Percentiles rank a stretch among this genome's conserved stretches.
phyloP scores from a whole-genome alignment of 2,329 filamentous ascomycete species.

The Cryphonectria nitschkei region DNA sequence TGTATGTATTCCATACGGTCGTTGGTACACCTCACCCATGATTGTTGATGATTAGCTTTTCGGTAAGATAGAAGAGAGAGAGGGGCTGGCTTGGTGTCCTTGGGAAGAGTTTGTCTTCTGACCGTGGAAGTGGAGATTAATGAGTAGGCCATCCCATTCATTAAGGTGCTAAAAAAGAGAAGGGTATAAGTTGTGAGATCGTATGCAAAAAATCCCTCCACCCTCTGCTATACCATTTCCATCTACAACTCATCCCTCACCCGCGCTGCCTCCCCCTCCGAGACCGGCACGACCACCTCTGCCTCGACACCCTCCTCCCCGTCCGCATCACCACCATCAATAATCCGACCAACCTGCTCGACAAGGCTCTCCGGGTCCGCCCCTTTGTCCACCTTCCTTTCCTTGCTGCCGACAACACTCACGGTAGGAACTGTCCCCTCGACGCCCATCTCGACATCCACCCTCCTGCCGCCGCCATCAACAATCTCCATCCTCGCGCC shows the following conservation, averaged over 20 bases:
- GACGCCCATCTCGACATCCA: conserved; percentile 37
- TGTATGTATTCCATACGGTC: not conserved
- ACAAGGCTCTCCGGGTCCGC: conserved; percentile 47
- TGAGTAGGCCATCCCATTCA: not conserved
- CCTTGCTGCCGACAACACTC: conserved; percentile 49
- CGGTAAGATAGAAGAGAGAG: no score
- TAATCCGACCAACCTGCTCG: conserved; percentile 59
- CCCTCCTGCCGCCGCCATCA: conserved; percentile 31
- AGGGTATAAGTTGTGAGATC: not conserved
- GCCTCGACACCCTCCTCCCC: conserved; percentile 21
- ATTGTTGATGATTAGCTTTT: not conserved
- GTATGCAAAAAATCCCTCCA: not conserved
- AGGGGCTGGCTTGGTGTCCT: no score
- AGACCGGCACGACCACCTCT: conserved; percentile 13
- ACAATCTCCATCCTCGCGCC: conserved; percentile 34
- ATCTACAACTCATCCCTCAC: conserved; percentile 46
- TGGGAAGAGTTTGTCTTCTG: no score
- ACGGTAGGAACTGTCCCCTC: conserved; percentile 54
- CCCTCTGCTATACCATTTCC: not conserved
- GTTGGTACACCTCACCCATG: not conserved
- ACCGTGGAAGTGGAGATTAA: not conserved
- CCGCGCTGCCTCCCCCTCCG: conserved; percentile 36
- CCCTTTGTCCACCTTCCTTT: conserved; percentile 31
- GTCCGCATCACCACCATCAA: conserved; percentile 40
- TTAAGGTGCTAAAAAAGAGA: not conserved